Base-by-base conservation (phyloP, 108 stramenopile genomes). In the Discostella pseudostelligera region DNA sequence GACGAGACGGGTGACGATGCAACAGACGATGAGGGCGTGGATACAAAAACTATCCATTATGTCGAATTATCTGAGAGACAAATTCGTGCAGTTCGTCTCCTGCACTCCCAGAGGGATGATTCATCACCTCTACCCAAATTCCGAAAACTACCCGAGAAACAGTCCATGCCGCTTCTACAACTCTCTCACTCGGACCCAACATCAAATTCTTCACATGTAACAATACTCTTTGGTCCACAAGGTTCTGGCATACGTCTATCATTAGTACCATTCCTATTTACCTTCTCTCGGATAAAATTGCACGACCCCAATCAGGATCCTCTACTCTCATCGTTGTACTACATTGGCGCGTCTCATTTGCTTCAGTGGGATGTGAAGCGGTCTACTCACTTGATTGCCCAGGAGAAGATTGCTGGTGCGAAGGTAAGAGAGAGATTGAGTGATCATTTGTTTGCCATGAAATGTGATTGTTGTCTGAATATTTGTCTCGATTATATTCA, bases 381-480 rank as follows among this genome's bases (percentile, higher is more conserved):
- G 4, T 76, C 70, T 9, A 80, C 79, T 6, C 79, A 80, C 53
- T 60, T 80, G 47, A 55, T 80, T 5, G 70, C 79, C 0, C 20
- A 35, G n/a, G 74, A 76, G n/a, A 39, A 43, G 42, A 76, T 56
- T 40, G 69, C 69, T n/a, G 66, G 69, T 8, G 79, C 79, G 25
- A 80, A 80, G 56, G 62, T 32, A 32, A 32, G 32, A 32, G n/a
- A n/a, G n/a, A n/a, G n/a, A n/a, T n/a, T n/a, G n/a, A n/a, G n/a
- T n/a, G n/a, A n/a, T n/a, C n/a, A n/a, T n/a, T n/a, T n/a, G n/a
- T n/a, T n/a, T n/a, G n/a, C 32, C 32, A 32, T 32, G 5, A 32
- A 4, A 32, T 32, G 32, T 32, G 32, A 32, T 32, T 32, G 32
- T 32, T 32, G 32, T 32, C 4, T 32, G 32, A 4, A 5, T 32